Conservation (phyloP, 2,329 filamentous ascomycete genomes). For the Dryadomyces sulphureus region DNA sequence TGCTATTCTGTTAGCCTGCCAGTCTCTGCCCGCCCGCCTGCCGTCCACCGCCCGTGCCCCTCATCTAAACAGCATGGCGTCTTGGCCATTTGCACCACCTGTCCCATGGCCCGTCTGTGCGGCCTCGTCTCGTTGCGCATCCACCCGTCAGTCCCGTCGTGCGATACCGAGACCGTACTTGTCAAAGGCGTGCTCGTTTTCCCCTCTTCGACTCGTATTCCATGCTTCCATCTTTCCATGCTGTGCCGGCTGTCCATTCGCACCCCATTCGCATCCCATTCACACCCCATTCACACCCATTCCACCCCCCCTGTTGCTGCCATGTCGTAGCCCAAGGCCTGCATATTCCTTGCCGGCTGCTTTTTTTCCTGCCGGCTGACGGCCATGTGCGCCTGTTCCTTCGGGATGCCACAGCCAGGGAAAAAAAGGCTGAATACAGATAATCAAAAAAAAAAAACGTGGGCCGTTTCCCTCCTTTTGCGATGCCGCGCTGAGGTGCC, state of each 20-base stretch:
- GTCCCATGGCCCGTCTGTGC: too few relatives aligned
- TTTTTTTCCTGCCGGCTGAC: too few relatives aligned
- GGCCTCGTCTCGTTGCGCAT: background rate
- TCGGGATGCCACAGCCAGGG: background rate
- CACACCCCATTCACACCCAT: too few relatives aligned
- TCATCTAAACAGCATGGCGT: background rate
- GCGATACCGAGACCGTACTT: background rate
- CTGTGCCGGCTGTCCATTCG: too few relatives aligned
- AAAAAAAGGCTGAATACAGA: background rate
- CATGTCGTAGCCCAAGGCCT: too few relatives aligned
- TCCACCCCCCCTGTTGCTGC: too few relatives aligned
- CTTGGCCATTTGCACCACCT: background rate
- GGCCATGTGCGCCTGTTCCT: too few relatives aligned
- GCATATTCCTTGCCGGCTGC: too few relatives aligned
- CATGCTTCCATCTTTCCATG: conserved; percentile 1
- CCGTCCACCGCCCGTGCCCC: too few relatives aligned
- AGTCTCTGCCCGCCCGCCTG: background rate
- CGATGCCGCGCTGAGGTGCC: too few relatives aligned
- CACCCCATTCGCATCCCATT: too few relatives aligned
- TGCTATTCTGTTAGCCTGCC: background rate
- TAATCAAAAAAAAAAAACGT: background rate
- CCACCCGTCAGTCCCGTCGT: background rate
- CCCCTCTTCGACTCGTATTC: background rate
- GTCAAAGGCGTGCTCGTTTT: background rate
- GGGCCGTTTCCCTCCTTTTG: too few relatives aligned